Base-by-base conservation (phyloP, 495 filamentous ascomycete genomes). In the Polyplosphaeria fusca region DNA sequence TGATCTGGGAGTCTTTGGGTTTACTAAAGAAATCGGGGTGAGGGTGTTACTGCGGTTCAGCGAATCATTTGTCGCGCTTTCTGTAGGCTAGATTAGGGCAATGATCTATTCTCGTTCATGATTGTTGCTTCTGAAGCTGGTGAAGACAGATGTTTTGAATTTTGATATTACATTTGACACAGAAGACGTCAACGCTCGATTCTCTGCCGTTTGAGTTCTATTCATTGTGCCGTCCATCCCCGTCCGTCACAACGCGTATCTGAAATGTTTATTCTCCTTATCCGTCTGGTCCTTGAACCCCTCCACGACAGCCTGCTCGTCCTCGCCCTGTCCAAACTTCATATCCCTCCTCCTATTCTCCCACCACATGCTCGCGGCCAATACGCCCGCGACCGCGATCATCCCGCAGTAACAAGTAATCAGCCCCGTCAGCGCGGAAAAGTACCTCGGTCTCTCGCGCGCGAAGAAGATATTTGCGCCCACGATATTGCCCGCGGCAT, bases 241-340 rank as follows among this genome's bases (percentile, higher is more conserved):
- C n/a, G n/a, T n/a, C n/a, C n/a, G n/a, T n/a, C n/a, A 59, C 40
- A 59, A 40, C 20, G 55, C 55, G 35, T 74, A 79, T 68, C 67
- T 56, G 38, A 69, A 69, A 47, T 82, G 79, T 56, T 77, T 61
- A 45, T 83, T 83, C 71, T 83, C 79, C 37, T 71, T 64, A 67
- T 84, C 82, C 5, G 81, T 85, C 78, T 83, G 67, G 67, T 83
- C 81, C 55, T 74, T 71, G 44, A 83, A 84, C 11, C 79, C 80
- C 51, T 59, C 55, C 22, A 20, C 19, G 1, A 11, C 73, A 66
- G 59, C 81, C 77, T 14, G 82, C 63, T 63, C 79, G 78, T 48
- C 78, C 68, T 30, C 74, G 71, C 39, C 77, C 72, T 63, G 73
- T 68, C 52, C 74, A 68, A 9, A 75, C 71, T 53, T 80, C 75